Conservation (phyloP, 176 grass and related monocot genomes). For the Musa schizocarpa region DNA sequence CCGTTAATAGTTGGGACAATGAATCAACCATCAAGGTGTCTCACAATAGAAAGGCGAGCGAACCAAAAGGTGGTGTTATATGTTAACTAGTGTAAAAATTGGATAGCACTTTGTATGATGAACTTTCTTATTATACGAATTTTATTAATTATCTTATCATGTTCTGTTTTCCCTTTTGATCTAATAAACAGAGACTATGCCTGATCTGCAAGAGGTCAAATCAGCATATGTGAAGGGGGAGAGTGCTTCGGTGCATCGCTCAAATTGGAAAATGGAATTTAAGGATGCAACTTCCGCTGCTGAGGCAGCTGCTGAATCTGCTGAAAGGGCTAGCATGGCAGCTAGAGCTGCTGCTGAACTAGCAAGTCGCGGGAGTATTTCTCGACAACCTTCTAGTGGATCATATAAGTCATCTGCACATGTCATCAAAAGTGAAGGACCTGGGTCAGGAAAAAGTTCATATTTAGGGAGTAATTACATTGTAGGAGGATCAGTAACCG, state of each 20-base stretch:
- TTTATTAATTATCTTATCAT: not conserved
- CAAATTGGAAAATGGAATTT: conserved; percentile 74
- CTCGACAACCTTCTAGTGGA: conserved; percentile 28
- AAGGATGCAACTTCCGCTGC: conserved; percentile 92
- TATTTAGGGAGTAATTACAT: conserved; percentile 6
- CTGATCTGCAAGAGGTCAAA: conserved; percentile 29
- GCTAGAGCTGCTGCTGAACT: conserved; percentile 92
- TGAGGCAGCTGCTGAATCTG: conserved; percentile 75
- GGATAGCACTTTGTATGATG: too few species aligned
- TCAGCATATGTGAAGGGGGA: conserved; percentile 31
- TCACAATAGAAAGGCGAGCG: conserved; percentile 15
- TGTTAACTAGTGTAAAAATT: too few species aligned
- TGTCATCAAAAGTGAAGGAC: conserved; percentile 13
- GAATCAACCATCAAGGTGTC: conserved; percentile 5
- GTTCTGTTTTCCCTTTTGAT: not conserved
- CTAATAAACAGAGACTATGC: conserved; percentile 24
- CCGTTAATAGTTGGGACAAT: conserved; percentile 9
- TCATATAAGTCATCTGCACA: conserved; percentile 20
- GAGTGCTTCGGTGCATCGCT: conserved; percentile 19
- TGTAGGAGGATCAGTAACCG: conserved; percentile 15
- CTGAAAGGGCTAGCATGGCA: conserved; percentile 81
- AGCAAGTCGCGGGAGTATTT: conserved; percentile 65
- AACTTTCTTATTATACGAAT: too few species aligned
- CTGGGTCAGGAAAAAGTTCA: conserved; percentile 20
- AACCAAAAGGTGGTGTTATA: not conserved